Base-by-base conservation (phyloP, 768 basidiomycete genomes). In the Russula sp. region DNA sequence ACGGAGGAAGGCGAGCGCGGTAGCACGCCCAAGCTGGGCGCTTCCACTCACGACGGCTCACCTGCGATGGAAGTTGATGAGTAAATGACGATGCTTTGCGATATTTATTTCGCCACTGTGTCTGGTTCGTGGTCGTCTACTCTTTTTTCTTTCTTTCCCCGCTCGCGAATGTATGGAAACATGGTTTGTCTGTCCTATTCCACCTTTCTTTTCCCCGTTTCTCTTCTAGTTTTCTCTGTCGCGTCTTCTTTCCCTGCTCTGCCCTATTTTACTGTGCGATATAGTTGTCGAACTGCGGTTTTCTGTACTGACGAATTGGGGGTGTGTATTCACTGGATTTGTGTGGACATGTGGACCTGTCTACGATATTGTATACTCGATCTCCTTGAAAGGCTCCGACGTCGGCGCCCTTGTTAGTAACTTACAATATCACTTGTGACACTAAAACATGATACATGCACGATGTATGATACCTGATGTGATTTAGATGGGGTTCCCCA, bases 1-100 rank as follows among this genome's bases (percentile, higher is more conserved):
- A 66, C 65, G 10, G 67, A 68, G 40, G 67, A 58, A 37, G 65
- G 65, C 3, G 67, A 68, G 6, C 65, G 65, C 11, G 55, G 52
- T 18, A 48, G 62, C 32, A 62, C 61, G 44, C 64, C 61, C 31
- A 57, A 52, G 40, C 44, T 62, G n/a, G 56, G 35, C 3, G 32
- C 42, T 20, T 35, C 42, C 27, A 13, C 42, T 3, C 55, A 42
- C 27, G 54, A 62, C 9, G 56, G 32, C 37, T 49, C 57, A 22
- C 62, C 62, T 4, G 40, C 63, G 27, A 66, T 66, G 66, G 66
- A 66, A 3, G 63, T 66, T 47, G 66, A 66, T 22, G 65, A 59
- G 51, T 27, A 27, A 27, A 27, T 2, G 3, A 27, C 27, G 22
- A 32, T 11, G 31, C 6, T 16, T 50, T 20, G 13, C 4, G 2